Base-by-base conservation (phyloP, 2,329 filamentous ascomycete species). In the Fusarium nanum region DNA sequence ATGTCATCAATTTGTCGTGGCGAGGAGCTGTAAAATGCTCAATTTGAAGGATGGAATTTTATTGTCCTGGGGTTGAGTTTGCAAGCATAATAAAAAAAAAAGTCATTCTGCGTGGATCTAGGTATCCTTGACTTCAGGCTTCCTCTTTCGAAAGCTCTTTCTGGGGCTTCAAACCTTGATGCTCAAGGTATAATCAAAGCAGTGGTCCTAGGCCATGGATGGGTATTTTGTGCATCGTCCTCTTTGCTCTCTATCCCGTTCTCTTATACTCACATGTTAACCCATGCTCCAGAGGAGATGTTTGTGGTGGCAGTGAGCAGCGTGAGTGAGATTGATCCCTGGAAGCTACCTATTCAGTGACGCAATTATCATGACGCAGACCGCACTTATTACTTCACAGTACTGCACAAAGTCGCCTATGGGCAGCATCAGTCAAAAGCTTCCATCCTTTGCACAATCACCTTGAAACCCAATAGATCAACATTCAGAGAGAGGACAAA, bases 311-410 rank as follows among this genome's bases (percentile, higher is more conserved):
- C 32, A 65, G 46, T 57, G 47, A 34, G 28, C 40, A 22, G 18
- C 37, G 34, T 28, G 34, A 55, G 64, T 57, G 46, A 70, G 63
- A 64, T 40, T 52, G 54, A 68, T 70, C 63, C 67, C 59, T 47
- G 67, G 34, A 32, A 68, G 20, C 32, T 42, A 59, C 34, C 34
- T 42, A 54, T 22, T 40, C 8, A 57, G 68, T 71, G 68, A 71
- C 68, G 68, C 68, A 71, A 71, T 56, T 42, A 34, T 23, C 41
- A 57, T 70, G 67, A 68, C 57, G 67, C 67, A 67, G 52, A 50
- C 28, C n/a, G 32, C 32, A 34, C 28, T 22, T 10, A n/a, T n/a
- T 41, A 34, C 23, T 34, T 41, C 10, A 45, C 42, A 16, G 34
- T 23, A 44, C 41, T 44, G 22, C 12, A 16, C 28, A 41, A 23